Conservation (phyloP, 73 alveolate species). For the Paramecium sonneborni region DNA sequence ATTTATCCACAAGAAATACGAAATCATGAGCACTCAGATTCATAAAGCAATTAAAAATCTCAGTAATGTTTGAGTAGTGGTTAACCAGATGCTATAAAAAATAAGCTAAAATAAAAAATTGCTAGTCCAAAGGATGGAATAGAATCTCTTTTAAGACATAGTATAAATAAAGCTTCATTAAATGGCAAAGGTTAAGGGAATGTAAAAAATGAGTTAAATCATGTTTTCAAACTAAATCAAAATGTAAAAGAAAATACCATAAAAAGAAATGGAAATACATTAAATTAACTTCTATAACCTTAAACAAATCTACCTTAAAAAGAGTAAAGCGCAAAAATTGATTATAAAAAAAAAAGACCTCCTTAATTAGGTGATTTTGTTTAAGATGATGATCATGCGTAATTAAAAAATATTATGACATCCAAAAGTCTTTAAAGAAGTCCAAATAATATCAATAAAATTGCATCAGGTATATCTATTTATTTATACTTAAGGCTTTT, state of each 20-base stretch:
- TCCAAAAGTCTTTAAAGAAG: not conserved
- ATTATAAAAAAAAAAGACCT: conserved; percentile 23
- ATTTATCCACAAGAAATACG: not conserved
- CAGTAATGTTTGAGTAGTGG: not conserved
- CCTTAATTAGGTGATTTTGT: not conserved
- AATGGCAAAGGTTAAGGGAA: not conserved
- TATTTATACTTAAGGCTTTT: not conserved
- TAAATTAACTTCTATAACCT: not conserved
- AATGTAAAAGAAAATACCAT: not conserved
- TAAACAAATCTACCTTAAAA: not conserved
- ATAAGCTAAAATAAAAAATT: not conserved
- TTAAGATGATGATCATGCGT: not conserved
- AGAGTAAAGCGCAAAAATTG: not conserved
- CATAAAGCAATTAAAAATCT: not conserved
- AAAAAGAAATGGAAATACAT: not conserved
- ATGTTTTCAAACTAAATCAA: not conserved
- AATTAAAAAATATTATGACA: not conserved
- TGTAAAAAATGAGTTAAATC: not conserved
- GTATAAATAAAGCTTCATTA: not conserved
- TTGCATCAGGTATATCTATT: not conserved
- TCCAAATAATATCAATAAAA: conserved; percentile 5
- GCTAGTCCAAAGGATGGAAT: not conserved
- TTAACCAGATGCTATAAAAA: not conserved
- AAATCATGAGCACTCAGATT: not conserved
- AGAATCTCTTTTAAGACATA: not conserved